Evolutionary conservation across 306 rosid species (phyloP), one percentile per base, ranked within the genome.

Genomic region (Vigna reflexopilosa): DNA sequence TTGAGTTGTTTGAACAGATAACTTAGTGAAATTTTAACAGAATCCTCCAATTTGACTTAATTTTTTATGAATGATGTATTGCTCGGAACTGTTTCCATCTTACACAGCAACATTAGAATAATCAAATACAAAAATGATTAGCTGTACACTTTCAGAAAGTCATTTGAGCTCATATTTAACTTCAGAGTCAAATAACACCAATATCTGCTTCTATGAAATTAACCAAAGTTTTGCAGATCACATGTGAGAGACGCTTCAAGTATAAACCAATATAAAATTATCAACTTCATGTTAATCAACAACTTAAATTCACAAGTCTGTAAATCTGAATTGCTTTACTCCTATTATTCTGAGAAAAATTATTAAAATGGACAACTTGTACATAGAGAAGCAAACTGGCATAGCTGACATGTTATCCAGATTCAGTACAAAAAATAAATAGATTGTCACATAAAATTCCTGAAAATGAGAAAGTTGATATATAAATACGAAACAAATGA

Each of bases 241-340:
- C 42, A 36, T 36, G 42, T 6, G 9, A 6, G 42, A 36, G 9
- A 36, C 9, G n/a, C 28, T 48, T 14, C 11, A 30, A 30, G 22
- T 61, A 26, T 51, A 66, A 73, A 73, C 16, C 32, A 34, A 72
- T 47, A 61, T 80, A 63, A 64, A 52, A 14, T 64, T 2, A 4
- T 30, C 0, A 2, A 13, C 17, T 70, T 17, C 49, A 52, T 16
- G 16, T 59, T 58, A 16, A n/a, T 61, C 49, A 45, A 70, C 59
- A 61, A 75, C 70, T 32, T 56, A 58, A 73, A 58, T 58, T 44
- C 62, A 62, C 38, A 47, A 17, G 47, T 13, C 49, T 10, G 49
- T 11, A 10, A 44, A 44, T 44, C 14, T 9, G 14, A 44, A 10
- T 44, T 44, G 11, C 14, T 44, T 44, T 9, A 26, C 28, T 26